A percentile compares a stretch with the other conserved stretches of the same genome.
These are phyloP conservation scores for Ligustrum vulgare DNA, from an alignment of 257 asterid species.

Conservation along the genomic window DNA sequence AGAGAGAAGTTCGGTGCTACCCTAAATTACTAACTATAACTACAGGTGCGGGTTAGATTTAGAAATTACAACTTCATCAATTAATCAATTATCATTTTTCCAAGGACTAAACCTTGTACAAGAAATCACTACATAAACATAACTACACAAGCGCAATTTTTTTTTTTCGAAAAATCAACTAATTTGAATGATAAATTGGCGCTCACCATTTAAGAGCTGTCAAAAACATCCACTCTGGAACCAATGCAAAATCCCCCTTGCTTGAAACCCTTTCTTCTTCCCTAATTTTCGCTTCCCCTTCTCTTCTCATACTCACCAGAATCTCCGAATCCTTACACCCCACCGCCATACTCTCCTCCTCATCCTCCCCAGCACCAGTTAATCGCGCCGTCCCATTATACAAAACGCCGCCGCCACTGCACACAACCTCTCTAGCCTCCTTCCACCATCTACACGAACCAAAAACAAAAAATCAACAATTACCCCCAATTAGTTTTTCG, in stretches of 20 bases:
- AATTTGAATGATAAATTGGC: background rate
- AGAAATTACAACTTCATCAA: background rate
- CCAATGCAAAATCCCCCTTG: constrained; percentile 51
- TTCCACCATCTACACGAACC: background rate
- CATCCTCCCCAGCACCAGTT: constrained; percentile 17
- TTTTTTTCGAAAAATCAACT: background rate
- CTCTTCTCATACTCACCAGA: constrained; percentile 42
- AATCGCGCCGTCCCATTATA: constrained; percentile 32
- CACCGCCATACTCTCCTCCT: constrained; percentile 14
- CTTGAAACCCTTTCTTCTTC: constrained; percentile 37
- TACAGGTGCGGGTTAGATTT: background rate
- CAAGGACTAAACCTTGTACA: background rate
- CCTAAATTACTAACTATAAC: background rate
- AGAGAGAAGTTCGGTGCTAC: background rate
- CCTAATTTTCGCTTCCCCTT: constrained; percentile 34
- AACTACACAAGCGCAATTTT: background rate
- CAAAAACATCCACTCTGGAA: constrained; percentile 79
- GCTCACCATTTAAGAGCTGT: constrained; percentile 67
- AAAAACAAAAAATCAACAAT: background rate
- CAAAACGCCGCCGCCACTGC: constrained; percentile 25
- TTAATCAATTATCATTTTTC: background rate
- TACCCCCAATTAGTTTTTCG: background rate
- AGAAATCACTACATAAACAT: constrained; percentile 2
- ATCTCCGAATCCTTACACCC: constrained; percentile 38
- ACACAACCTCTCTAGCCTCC: constrained; percentile 1